A percentile compares a stretch with the other conserved stretches of the same genome.
phyloP scores from a whole-genome alignment of 352 stramenopile genomes.

The Globisporangium carolinianum region DNA sequence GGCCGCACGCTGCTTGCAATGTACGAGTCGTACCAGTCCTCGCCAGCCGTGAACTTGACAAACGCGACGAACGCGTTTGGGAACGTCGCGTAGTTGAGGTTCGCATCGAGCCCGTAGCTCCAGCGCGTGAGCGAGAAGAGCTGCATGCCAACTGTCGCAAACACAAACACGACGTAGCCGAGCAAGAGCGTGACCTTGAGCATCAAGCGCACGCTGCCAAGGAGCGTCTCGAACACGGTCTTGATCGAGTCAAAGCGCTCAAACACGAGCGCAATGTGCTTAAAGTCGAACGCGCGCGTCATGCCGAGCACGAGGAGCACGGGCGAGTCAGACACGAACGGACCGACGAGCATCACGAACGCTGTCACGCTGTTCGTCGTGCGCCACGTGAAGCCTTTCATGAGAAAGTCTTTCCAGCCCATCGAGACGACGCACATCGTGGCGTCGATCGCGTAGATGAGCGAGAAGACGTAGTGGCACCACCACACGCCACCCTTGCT shows the following conservation, averaged over 20 bases:
- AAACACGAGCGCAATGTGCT: constrained; percentile 72
- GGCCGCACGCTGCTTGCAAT: constrained; percentile 51
- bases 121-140: constrained; percentile 77
- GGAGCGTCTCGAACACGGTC: constrained; percentile 68
- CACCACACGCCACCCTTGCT: constrained; percentile 39
- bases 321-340: constrained; percentile 49
- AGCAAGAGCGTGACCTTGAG: constrained; percentile 79
- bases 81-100: constrained; percentile 75
- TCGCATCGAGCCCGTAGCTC: constrained; percentile 63
- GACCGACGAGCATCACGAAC: constrained; percentile 71
- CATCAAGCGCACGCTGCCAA: constrained; percentile 55
- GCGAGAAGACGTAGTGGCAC: constrained; percentile 74
- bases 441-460: constrained; percentile 72
- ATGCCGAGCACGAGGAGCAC: constrained; percentile 71
- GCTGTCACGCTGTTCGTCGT: constrained; percentile 68
- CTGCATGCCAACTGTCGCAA: constrained; percentile 76
- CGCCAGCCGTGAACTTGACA: constrained; percentile 75
- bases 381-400: constrained; percentile 79
- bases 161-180: constrained; percentile 77
- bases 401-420: constrained; percentile 74
- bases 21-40: constrained; percentile 83
- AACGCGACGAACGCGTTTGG: constrained; percentile 63
- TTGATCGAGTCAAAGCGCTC: constrained; percentile 61
- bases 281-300: constrained; percentile 77
- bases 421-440: constrained; percentile 62